These are phyloP conservation scores for Oryza australiensis DNA, from an alignment of 176 grass and related monocot genomes.

Conservation along the genomic window DNA sequence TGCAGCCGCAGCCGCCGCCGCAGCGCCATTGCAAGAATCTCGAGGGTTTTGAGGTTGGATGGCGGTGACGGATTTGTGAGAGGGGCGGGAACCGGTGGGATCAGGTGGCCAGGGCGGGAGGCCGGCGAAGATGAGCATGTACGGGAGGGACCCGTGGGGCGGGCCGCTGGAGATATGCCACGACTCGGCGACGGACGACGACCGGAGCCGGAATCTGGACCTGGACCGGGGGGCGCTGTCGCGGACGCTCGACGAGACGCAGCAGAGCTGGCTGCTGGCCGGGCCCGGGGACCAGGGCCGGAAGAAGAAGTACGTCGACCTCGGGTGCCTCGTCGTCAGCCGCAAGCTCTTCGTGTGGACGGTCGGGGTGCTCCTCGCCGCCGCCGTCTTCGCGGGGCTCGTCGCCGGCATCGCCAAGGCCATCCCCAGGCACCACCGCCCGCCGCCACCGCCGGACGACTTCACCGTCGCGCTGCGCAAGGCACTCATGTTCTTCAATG, in stretches of 20 bases:
- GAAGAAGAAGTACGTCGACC: constrained; percentile 86
- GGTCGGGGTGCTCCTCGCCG: constrained; percentile 57
- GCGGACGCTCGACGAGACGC: constrained; percentile 86
- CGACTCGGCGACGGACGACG: constrained; percentile 94
- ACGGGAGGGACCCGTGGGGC: constrained; percentile 93
- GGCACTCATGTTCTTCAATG: constrained; percentile 97
- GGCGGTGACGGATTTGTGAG: not conserved
- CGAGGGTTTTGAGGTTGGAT: not conserved
- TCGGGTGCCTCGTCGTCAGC: constrained; percentile 90
- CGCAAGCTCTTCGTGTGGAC: constrained; percentile 76
- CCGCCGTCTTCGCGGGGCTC: constrained; percentile 57
- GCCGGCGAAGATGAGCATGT: constrained; percentile 70
- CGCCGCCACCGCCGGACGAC: constrained; percentile 65
- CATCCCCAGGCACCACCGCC: constrained; percentile 54
- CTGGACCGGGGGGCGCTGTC: constrained; percentile 76
- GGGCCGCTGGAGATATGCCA: constrained; percentile 81
- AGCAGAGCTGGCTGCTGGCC: constrained; percentile 95
- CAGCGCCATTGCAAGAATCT: not conserved
- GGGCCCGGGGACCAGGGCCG: constrained; percentile 76
- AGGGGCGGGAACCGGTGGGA: not conserved
- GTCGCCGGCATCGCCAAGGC: constrained; percentile 72
- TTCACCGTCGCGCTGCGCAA: constrained; percentile 83
- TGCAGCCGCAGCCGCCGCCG: not conserved
- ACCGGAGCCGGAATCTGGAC: constrained; percentile 93
- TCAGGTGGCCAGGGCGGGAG: not conserved